These are phyloP conservation scores for Sorghum bicolor DNA, from an alignment of 176 grass and related monocot genomes.

Conservation along the genomic window Sorghum_bicolor_NCBIv3 NC_012878.2:10263501-10264000, in stretches of 20 bases:
- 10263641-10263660: background rate
- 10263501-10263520: constrained; percentile 12
- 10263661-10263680: constrained; percentile 11
- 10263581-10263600: background rate
- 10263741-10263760: constrained; percentile 7
- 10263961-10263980: constrained; percentile 18
- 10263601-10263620: background rate
- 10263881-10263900: constrained; percentile 94
- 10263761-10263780: constrained; percentile 22
- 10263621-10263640: background rate
- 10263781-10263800: constrained; percentile 7
- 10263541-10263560: constrained; percentile 5
- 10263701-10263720: background rate
- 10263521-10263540: background rate
- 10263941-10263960: constrained; percentile 53
- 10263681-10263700: background rate
- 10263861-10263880: constrained; percentile 92
- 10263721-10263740: constrained; percentile 2
- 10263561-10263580: background rate
- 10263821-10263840: constrained; percentile 84
- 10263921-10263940: constrained; percentile 91
- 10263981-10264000: constrained; percentile 6
- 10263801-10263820: constrained; percentile 75
- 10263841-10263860: constrained; percentile 94
- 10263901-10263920: constrained; percentile 99